phyloP scores from a whole-genome alignment of 805 yeast species.

The Nakazawaea molendinolei region DNA sequence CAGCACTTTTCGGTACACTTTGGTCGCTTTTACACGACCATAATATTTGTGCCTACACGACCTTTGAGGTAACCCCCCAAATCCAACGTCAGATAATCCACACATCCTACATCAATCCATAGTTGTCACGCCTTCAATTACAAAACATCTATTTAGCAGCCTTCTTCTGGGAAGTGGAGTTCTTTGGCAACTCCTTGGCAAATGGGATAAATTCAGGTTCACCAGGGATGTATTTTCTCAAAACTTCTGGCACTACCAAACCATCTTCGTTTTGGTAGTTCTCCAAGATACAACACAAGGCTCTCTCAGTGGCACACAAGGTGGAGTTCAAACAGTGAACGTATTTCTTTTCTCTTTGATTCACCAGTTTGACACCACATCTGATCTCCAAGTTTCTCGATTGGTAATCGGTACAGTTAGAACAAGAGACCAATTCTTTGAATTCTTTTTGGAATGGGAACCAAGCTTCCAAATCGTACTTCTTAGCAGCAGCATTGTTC shows the following conservation, averaged over 20 bases:
- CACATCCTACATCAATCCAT: no score
- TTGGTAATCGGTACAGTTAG: constrained; percentile 99
- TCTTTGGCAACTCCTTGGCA: constrained; percentile 87
- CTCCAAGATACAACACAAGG: constrained; percentile 93
- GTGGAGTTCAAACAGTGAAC: constrained; percentile 98
- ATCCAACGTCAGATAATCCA: no score
- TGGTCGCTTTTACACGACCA: no score
- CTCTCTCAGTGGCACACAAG: constrained; percentile 96
- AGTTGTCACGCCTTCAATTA: no score
- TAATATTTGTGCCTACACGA: no score
- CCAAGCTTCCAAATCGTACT: constrained; percentile 99
- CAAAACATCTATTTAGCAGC: no score
- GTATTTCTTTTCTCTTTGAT: constrained; percentile 93
- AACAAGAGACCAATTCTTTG: constrained; percentile 96
- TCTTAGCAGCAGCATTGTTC: constrained; percentile 98
- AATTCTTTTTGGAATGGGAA: constrained; percentile 99
- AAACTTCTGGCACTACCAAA: constrained; percentile 85
- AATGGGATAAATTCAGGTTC: constrained; percentile 96
- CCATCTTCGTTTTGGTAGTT: constrained; percentile 98
- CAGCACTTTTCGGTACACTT: no score
- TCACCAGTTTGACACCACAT: constrained; percentile 95
- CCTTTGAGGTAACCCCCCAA: no score
- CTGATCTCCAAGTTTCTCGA: constrained; percentile 97
- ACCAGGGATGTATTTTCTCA: constrained; percentile 95
- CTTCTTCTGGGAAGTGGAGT: constrained; percentile 76